Percentiles rank a stretch among this genome's conserved stretches.
These are phyloP conservation scores for Pythium biforme DNA, from an alignment of 352 stramenopile species.

Conservation along the genomic window DNA sequence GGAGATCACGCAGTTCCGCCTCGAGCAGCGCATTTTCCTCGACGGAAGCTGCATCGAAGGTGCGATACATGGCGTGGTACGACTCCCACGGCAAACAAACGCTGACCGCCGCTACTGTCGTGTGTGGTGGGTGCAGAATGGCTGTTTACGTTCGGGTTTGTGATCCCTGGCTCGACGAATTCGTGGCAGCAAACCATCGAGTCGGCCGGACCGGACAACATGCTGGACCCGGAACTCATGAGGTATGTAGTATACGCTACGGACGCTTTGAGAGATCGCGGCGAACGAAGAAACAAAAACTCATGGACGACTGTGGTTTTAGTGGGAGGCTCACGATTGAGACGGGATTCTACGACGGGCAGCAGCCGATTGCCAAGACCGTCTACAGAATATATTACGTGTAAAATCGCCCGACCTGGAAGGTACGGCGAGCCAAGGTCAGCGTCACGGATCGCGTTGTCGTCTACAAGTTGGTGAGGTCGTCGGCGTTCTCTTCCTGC, in stretches of 20 bases:
- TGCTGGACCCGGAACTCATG: constrained; percentile 84
- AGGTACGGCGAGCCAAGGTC: neutral
- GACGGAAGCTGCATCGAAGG: constrained; percentile 90
- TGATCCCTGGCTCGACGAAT: constrained; percentile 95
- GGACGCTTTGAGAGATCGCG: no score
- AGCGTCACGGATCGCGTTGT: neutral
- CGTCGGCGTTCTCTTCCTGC: neutral
- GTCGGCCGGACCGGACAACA: constrained; percentile 82
- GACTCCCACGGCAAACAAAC: no score
- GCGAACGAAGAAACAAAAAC: neutral
- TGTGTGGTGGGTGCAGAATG: constrained; percentile 82
- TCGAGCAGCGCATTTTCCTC: constrained; percentile 92
- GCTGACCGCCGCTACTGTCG: no score
- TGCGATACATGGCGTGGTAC: no score
- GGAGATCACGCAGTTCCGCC: constrained; percentile 89
- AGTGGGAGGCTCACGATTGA: constrained; percentile 94
- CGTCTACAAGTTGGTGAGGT: constrained; percentile 7
- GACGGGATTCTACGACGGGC: constrained; percentile 94
- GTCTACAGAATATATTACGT: constrained; percentile 94
- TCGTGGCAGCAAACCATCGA: constrained; percentile 96
- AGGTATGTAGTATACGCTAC: constrained; percentile 42
- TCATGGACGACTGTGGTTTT: neutral
- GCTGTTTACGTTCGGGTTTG: constrained; percentile 95
- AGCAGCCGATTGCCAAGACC: constrained; percentile 87
- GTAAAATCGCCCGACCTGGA: constrained; percentile 29